Base-by-base conservation (phyloP, 306 rosid species). In the Vigna hirtella region DNA sequence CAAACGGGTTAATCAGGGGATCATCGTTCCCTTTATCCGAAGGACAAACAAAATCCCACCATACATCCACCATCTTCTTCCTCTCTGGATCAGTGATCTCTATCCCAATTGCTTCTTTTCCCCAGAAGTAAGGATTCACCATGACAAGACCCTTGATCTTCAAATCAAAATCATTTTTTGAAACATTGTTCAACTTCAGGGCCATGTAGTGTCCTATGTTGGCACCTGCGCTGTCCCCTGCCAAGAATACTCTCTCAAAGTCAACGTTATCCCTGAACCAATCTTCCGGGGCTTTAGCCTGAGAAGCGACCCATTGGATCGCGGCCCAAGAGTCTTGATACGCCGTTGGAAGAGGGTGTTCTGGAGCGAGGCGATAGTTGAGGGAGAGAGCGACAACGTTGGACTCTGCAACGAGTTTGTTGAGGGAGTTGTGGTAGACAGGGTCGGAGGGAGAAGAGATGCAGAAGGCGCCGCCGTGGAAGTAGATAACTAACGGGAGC, bases 51-150 rank as follows among this genome's bases (percentile, higher is more conserved):
- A 86, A 91, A 20, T 11, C 81, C 98, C 98, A 94, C 98, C 98
- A 94, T 30, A 34, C 53, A 22, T 92, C 97, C 83, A 94, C 97
- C 97, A 86, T 86, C 7, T 67, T 78, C 70, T 66, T 90, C 68
- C 91, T 85, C 17, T 32, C 70, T 0, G 14, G 14, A 62, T 94
- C 95, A 4, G 17, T 47, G 3, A 76, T 76, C 83, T 94, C 98
- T 43, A 57, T 34, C 0, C 97, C 98, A 36, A 92, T 83, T 1
- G 93, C 86, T 32, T 83, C 82, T 34, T 85, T 56, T 1, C 97
- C 98, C 98, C 97, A 94, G 74, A 92, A 94, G 40, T 92, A 94
- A 18, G 97, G 97, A 68, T 94, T 84, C 52, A 94, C 82, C 82
- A 89, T 28, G 14, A 81, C 76, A 6, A 88, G 77, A 58, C 96